A percentile compares a stretch with the other conserved stretches of the same genome.
phyloP scores from a whole-genome alignment of 306 rosid species.

The Crotalaria pallida region DNA sequence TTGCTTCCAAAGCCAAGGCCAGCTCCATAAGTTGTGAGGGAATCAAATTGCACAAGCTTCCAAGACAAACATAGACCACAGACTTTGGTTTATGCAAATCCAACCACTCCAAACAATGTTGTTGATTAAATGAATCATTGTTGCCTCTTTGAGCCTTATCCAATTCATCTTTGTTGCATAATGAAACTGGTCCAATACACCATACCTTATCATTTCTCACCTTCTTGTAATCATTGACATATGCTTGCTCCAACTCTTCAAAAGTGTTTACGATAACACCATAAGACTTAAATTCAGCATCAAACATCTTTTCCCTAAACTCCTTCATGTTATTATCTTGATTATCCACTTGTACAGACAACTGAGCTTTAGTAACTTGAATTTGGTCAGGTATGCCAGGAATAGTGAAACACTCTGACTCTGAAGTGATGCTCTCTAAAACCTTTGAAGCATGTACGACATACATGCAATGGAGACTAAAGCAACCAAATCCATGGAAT shows the following conservation, averaged over 20 bases:
- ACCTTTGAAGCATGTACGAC: slow-evolving; percentile 4
- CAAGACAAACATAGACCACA: slow-evolving; percentile 58
- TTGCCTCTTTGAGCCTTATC: slow-evolving; percentile 62
- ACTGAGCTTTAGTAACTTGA: slow-evolving; percentile 20
- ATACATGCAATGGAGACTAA: slow-evolving; percentile 18
- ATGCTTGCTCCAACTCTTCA: slow-evolving; percentile 44
- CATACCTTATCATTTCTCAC: slow-evolving; percentile 30
- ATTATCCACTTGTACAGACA: background rate
- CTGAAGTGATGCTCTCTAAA: slow-evolving; percentile 23
- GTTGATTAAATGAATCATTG: slow-evolving; percentile 26
- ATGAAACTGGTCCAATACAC: slow-evolving; percentile 60
- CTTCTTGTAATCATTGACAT: slow-evolving; percentile 26
- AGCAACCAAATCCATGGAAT: slow-evolving; percentile 35
- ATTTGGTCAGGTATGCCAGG: slow-evolving; percentile 35
- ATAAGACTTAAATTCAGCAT: slow-evolving; percentile 25
- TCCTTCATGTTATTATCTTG: background rate
- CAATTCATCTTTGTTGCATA: slow-evolving; percentile 26
- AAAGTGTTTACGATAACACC: slow-evolving; percentile 44
- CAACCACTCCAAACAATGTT: slow-evolving; percentile 45
- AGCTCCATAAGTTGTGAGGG: slow-evolving; percentile 43
- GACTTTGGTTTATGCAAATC: slow-evolving; percentile 29
- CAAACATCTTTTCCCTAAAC: background rate
- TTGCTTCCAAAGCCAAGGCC: slow-evolving; percentile 54
- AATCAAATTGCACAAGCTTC: slow-evolving; percentile 47
- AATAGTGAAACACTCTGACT: slow-evolving; percentile 18